Base-by-base conservation (phyloP, 176 grass and related monocot species). In the Raddia guianensis region DNA sequence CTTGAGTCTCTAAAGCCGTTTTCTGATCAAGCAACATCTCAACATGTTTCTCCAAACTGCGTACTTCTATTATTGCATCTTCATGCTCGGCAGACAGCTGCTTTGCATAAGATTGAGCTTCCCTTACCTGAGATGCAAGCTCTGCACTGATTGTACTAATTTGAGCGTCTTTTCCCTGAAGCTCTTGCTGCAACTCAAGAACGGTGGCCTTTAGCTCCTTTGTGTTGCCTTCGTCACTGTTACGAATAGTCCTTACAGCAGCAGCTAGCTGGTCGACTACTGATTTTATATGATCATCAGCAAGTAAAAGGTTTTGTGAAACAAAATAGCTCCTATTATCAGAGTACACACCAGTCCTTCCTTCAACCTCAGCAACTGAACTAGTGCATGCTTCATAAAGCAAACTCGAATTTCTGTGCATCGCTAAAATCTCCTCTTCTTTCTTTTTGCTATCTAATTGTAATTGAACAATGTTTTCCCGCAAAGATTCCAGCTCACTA, bases 71-170 rank as follows among this genome's bases (percentile, higher is more conserved):
- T 76, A 78, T 86, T 64, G 83, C 83, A 66, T 66, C 78, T 65
- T 89, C 92, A 74, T 91, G 89, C 59, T 91, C 83, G 47, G 80
- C 48, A 57, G 83, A 86, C 13, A 80, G 84, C 70, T 80, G 72
- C 37, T 84, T 91, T 34, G 86, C 83, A 84, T 70, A 62, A 34
- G 83, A 71, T 85, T 98, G 88, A 49, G 83, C 80, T 48, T 68
- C 84, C 83, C 88, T 95, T 94, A 98, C 79, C 66, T 98, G 92
- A 86, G 86, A 93, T 21, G 90, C 80, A 84, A 98, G 88, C 63
- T 95, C 95, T n/a, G 88, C 84, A 80, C 88, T 85, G 61, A 93
- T 87, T 84, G 74, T 84, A 75, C 80, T 95, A 47, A 94, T 87
- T 85, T 84, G 88, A 49, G 89, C 80, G 87, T 94, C 92, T 85